Evolutionary conservation across 805 yeast genomes (phyloP).

Genomic region (Candida taoyuanica): DNA sequence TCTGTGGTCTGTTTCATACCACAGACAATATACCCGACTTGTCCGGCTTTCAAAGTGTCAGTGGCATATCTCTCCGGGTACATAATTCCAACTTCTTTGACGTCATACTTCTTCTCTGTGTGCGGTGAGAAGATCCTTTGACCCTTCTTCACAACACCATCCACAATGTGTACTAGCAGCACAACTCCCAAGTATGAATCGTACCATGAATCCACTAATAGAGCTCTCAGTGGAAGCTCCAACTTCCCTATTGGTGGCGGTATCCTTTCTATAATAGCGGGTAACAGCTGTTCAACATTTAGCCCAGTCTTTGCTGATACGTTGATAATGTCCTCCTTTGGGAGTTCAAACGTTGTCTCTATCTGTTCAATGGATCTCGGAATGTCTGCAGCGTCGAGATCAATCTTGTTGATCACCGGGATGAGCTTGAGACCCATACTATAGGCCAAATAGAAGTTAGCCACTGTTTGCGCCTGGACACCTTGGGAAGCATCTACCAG

Average conservation of each 20-base stretch:
- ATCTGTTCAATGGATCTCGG: slow-evolving; percentile 79
- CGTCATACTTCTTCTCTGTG: slow-evolving; percentile 72
- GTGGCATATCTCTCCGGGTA: slow-evolving; percentile 79
- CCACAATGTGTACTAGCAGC: slow-evolving; percentile 75
- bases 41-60: slow-evolving; percentile 72
- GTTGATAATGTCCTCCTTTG: slow-evolving; percentile 65
- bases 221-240: slow-evolving; percentile 55
- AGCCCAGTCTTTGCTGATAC: slow-evolving; percentile 92
- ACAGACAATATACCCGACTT: slow-evolving; percentile 91
- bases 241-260: slow-evolving; percentile 67
- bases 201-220: slow-evolving; percentile 97
- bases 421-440: slow-evolving; percentile 75
- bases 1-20: slow-evolving; percentile 88
- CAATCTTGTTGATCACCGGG: slow-evolving; percentile 91
- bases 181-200: slow-evolving; percentile 91
- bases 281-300: slow-evolving; percentile 74
- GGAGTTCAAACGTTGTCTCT: slow-evolving; percentile 77
- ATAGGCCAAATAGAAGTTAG: slow-evolving; percentile 87
- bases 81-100: slow-evolving; percentile 93
- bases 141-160: slow-evolving; percentile 74
- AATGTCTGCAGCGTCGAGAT: slow-evolving; percentile 82
- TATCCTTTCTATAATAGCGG: slow-evolving; percentile 75
- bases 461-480: slow-evolving; percentile 97
- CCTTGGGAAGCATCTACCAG: slow-evolving; percentile 95
- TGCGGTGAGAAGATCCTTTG: slow-evolving; percentile 74